A percentile compares a stretch with the other conserved stretches of the same genome.
phyloP scores from a whole-genome alignment of 208 protist genomes.

The Acanthamoeba royreba region DNA sequence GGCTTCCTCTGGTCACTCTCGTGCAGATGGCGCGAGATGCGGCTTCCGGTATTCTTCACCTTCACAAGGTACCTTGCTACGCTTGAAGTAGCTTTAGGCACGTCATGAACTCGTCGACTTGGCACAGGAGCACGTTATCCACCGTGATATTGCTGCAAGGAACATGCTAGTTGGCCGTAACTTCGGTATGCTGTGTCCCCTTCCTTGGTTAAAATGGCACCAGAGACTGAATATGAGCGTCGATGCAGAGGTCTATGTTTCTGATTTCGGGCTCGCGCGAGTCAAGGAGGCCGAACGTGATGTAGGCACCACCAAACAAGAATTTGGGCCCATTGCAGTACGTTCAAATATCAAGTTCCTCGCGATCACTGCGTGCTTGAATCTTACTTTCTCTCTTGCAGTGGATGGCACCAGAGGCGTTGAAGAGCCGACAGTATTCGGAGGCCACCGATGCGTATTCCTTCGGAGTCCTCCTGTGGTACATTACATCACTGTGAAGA shows the following conservation, averaged over 20 bases:
- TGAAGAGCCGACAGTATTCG: not conserved
- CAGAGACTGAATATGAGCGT: not conserved
- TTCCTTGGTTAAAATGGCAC: not conserved
- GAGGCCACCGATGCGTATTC: not conserved
- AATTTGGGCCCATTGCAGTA: not conserved
- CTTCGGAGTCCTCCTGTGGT: not conserved
- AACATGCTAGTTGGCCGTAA: not conserved
- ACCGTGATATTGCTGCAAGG: not conserved
- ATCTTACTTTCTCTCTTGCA: not conserved
- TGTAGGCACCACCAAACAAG: not conserved
- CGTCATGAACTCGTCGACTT: not conserved
- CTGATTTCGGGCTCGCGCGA: not conserved
- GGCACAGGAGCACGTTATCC: not conserved
- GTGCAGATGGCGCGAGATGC: not conserved
- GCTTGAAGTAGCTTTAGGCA: not conserved
- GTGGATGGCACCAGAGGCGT: not conserved
- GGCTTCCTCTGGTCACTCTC: not conserved
- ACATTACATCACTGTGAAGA: too few species aligned
- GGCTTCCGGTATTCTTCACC: not conserved
- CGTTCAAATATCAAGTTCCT: not conserved
- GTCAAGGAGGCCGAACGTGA: not conserved
- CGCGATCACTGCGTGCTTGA: not conserved
- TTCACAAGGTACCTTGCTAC: not conserved
- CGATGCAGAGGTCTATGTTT: not conserved
- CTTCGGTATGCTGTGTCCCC: not conserved